Evolutionary conservation across 768 basidiomycete species (phyloP).

Genomic region (Leccinum broughii): DNA sequence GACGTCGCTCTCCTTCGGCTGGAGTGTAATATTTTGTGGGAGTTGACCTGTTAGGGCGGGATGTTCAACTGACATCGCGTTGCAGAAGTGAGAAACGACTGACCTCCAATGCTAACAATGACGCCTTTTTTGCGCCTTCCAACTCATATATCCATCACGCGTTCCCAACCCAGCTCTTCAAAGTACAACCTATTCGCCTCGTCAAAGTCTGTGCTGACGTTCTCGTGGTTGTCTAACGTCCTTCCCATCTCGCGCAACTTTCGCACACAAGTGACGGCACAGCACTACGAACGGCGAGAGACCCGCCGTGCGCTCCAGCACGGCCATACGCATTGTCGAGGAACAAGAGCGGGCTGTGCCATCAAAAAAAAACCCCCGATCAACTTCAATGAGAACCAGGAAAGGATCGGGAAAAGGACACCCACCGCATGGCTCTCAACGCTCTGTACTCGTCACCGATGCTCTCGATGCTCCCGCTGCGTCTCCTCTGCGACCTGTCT

Average conservation of each 20-base stretch:
- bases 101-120: conserved; percentile 95
- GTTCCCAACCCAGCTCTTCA: conserved; percentile 96
- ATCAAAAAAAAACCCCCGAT: neutral
- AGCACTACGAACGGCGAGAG: conserved; percentile 30
- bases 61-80: neutral
- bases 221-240: conserved; percentile 83
- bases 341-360: no score
- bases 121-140: conserved; percentile 85
- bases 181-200: conserved; percentile 98
- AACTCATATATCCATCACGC: conserved; percentile 99
- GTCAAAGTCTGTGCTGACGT: conserved; percentile 98
- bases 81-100: conserved; percentile 25
- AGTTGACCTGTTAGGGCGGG: conserved; percentile 69
- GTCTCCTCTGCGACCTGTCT: conserved; percentile 55
- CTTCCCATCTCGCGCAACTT: conserved; percentile 84
- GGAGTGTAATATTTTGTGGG: conserved; percentile 98
- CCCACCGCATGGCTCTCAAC: conserved; percentile 83
- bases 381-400: neutral
- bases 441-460: conserved; percentile 88
- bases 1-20: conserved; percentile 86
- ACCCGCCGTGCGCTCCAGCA: no score
- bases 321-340: no score
- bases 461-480: conserved; percentile 65
- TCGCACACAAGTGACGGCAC: conserved; percentile 97
- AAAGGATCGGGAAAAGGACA: conserved; percentile 1